Conservation (phyloP, 208 protist genomes). For the Trypanosoma caninum region DNA sequence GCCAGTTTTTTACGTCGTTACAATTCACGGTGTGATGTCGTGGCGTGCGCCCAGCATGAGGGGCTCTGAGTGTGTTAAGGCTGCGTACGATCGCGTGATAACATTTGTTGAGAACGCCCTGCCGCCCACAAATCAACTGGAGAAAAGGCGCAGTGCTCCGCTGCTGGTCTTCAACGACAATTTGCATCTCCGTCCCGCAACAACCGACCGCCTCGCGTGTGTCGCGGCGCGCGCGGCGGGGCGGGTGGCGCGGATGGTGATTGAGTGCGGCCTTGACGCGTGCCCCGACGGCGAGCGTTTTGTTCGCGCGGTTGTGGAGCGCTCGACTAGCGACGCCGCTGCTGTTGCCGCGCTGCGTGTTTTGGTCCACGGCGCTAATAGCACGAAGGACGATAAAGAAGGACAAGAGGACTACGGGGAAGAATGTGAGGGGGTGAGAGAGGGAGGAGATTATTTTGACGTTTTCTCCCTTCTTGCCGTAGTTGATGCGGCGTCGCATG, state of each 20-base stretch:
- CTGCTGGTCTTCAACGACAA: slow-evolving; percentile 70
- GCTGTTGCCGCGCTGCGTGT: slow-evolving; percentile 58
- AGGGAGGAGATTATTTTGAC: slow-evolving; percentile 29
- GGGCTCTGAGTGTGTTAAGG: slow-evolving; percentile 31
- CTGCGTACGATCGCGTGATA: slow-evolving; percentile 61
- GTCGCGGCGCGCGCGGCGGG: slow-evolving; percentile 28
- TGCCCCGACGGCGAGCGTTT: slow-evolving; percentile 56
- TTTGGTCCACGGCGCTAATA: slow-evolving; percentile 43
- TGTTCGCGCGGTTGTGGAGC: slow-evolving; percentile 68
- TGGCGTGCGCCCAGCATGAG: slow-evolving; percentile 79
- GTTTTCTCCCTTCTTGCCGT: slow-evolving; percentile 54
- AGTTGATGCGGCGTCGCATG: not conserved
- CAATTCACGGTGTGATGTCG: slow-evolving; percentile 75
- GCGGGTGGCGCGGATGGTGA: slow-evolving; percentile 48
- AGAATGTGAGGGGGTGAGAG: not conserved
- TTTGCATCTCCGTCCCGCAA: slow-evolving; percentile 42
- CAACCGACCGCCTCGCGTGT: not conserved
- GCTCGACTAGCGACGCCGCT: slow-evolving; percentile 50
- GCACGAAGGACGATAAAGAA: not conserved
- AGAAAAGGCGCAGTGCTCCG: slow-evolving; percentile 56
- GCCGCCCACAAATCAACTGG: slow-evolving; percentile 47
- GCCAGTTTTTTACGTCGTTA: slow-evolving; percentile 51
- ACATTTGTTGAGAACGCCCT: slow-evolving; percentile 58
- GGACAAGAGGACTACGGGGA: slow-evolving; percentile 6
- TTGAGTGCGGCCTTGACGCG: slow-evolving; percentile 78